A percentile compares a stretch with the other conserved stretches of the same genome.
Evolutionary conservation across 2,329 filamentous ascomycete species (phyloP).

Genomic region (Ophiostoma novo-ulmi): DNA sequence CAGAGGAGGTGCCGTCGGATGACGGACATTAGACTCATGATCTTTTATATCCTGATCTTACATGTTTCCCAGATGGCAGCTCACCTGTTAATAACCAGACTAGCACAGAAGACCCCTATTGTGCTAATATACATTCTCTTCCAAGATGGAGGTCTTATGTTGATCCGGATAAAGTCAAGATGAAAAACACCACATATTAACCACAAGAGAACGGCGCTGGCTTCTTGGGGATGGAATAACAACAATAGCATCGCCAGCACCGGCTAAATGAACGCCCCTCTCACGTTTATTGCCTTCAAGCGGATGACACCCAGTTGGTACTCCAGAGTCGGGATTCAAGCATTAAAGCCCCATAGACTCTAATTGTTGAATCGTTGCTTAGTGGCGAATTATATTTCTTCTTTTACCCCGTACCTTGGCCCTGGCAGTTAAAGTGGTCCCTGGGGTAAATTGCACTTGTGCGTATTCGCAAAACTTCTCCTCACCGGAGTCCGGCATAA

Average conservation of each 20-base stretch:
- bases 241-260: background rate
- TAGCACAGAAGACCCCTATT: background rate
- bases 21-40: background rate
- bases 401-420: background rate
- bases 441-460: background rate
- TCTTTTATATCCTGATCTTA: background rate
- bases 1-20: too few relatives aligned
- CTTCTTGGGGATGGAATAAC: background rate
- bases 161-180: conserved; percentile 1
- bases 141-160: background rate
- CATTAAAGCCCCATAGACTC: background rate
- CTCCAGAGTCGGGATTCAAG: background rate
- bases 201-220: background rate
- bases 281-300: background rate
- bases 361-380: background rate
- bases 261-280: background rate
- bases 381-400: background rate
- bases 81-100: background rate
- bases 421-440: background rate
- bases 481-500: background rate
- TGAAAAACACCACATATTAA: background rate
- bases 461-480: background rate
- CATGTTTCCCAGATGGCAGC: background rate
- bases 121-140: background rate
- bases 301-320: background rate